These are phyloP conservation scores for Kickxella alabastrina DNA, from an alignment of 192 early-diverging fungal genomes.

Conservation along the genomic window DNA sequence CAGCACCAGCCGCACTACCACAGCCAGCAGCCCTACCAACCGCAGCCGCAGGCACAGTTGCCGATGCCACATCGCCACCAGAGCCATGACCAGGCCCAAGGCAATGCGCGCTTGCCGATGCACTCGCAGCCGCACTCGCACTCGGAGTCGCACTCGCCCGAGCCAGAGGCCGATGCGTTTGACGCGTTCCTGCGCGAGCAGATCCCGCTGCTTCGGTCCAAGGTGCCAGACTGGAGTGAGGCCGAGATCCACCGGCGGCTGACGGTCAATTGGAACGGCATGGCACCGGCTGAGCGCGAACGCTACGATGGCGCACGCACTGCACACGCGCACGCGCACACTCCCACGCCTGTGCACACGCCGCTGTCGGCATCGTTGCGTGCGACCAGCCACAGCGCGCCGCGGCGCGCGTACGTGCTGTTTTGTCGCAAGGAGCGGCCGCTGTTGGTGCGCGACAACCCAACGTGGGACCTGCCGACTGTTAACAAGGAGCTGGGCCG, in stretches of 20 bases:
- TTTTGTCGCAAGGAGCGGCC: conserved; percentile 47
- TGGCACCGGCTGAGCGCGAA: conserved; percentile 33
- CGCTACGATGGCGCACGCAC: conserved; percentile 12
- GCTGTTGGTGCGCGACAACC: conserved; percentile 32
- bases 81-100: too few species aligned
- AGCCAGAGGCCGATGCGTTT: conserved; percentile 18
- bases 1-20: too few species aligned
- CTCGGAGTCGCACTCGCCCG: conserved; percentile 18
- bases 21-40: too few species aligned
- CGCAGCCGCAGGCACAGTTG: too few species aligned
- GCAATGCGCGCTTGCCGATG: too few species aligned
- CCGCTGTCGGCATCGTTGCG: not conserved
- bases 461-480: conserved; percentile 43
- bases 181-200: conserved; percentile 43
- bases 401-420: conserved; percentile 49
- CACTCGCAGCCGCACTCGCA: too few species aligned
- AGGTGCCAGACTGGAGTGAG: conserved; percentile 51
- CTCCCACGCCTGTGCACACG: not conserved
- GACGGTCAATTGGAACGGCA: conserved; percentile 42
- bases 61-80: too few species aligned
- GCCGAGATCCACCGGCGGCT: conserved; percentile 42
- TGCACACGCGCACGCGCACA: not conserved
- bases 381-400: conserved; percentile 21
- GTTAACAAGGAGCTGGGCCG: conserved; percentile 54
- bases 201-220: conserved; percentile 38